Base-by-base conservation (phyloP, 208 protist species). In the Acanthamoeba rhysodes region DNA sequence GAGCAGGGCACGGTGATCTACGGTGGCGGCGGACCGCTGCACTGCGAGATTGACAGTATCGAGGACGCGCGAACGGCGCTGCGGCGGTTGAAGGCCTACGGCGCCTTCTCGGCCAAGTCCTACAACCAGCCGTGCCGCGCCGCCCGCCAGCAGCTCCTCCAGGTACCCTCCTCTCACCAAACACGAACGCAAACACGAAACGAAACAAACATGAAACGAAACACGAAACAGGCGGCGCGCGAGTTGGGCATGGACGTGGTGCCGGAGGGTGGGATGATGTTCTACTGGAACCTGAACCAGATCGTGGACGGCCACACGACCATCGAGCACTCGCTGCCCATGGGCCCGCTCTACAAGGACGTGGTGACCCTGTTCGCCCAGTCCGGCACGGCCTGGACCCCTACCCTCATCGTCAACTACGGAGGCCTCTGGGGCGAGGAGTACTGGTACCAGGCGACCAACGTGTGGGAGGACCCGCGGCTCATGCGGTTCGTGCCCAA, bases 261-360 rank as follows among this genome's bases (percentile, higher is more conserved):
- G 57, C 34, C 34, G 6, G 92, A 95, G 57, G 92, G 92, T 22
- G 92, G 92, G 5, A 95, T 95, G 92, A 16, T 12, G 27, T 91
- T 93, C 92, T 70, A 55, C 29, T 90, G 70, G 78, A 91, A 95
- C 32, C 78, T 95, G 10, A 90, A 91, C 50, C 24, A 78, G 78
- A 84, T 95, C 22, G 37, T 95, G 12, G 92, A 95, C 48, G 92
- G 92, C 29, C 92, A 95, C 80, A 95, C 92, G 8, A 95, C 92
- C 16, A 90, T 95, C 72, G 92, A 95, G 29, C 92, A 95, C 48
- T 41, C 37, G 4, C 37, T 95, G n/a, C 92, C 92, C 53, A 66
- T 95, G 72, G 92, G 74, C 7, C 92, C 92, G 0, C 92, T 95
- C 24, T 95, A 95, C 82, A 90, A 91, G 7, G 92, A 91, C 48